Base-by-base conservation (phyloP, 495 filamentous ascomycete species). In the Penicillium turbatum region DNA sequence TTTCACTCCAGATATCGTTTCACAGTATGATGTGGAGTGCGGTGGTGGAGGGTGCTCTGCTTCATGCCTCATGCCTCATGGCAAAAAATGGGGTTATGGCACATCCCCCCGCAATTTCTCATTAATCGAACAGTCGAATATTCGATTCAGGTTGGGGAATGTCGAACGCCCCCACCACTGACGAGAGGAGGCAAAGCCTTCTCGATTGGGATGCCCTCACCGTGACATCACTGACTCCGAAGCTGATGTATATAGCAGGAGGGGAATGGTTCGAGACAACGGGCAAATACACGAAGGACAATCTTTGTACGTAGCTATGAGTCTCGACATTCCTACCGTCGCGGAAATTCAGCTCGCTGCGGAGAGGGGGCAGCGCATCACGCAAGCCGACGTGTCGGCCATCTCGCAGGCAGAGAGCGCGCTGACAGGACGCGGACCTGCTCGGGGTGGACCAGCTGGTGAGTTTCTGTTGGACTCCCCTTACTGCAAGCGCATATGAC, bases 401-500 rank as follows among this genome's bases (percentile, higher is more conserved):
- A 74, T 72, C 39, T 66, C 68, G 7, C 68, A 71, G n/a, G 66
- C 61, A 1, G 69, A 74, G 42, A 67, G 64, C 30, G 57, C 63
- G n/a, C 45, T 71, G 49, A 71, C 66, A 0, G 75, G 77, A 13
- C 71, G 72, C 1, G 74, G 76, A 10, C 74, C 77, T 15, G 77
- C 82, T 24, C 81, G 81, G 44, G 82, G 82, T 46, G 82, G 82
- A 12, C 75, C 82, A 34, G 73, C 74, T 9, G 74, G 76, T 52
- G 58, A 69, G 35, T 76, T 66, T n/a, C n/a, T n/a, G n/a, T n/a
- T 35, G 6, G 21, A 16, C 17, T 39, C 30, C 19, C 32, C 21
- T 4, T 24, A 9, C 16, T 52, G 8, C 12, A 21, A 19, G 19
- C 3, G 12, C 5, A 3, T 10, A 30, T 17, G 13, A 17, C 39